A percentile compares a stretch with the other conserved stretches of the same genome.
These are phyloP conservation scores for Saussurea involucrata DNA, from an alignment of 129 eudicot species.

Conservation along the genomic window DNA sequence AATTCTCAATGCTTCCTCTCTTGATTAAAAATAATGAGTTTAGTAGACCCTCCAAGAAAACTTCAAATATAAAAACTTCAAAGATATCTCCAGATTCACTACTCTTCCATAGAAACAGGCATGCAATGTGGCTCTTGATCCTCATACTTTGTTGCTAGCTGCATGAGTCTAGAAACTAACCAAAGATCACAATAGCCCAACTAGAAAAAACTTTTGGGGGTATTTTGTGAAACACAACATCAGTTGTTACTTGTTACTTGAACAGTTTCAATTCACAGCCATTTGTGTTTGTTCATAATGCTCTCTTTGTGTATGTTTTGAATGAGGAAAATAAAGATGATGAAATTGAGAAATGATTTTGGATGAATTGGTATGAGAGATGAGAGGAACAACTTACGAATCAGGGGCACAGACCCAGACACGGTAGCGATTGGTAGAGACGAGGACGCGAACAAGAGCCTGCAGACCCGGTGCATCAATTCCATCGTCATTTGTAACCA, in stretches of 20 bases:
- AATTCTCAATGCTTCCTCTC: background rate
- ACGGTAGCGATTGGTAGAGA: constrained; percentile 60
- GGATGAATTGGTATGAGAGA: background rate
- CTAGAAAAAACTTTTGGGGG: background rate
- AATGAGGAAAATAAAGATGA: background rate
- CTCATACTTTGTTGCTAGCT: background rate
- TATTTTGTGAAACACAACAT: background rate
- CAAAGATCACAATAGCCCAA: background rate
- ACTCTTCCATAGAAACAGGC: background rate
- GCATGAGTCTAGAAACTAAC: background rate
- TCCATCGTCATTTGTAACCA: constrained; percentile 97
- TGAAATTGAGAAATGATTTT: background rate
- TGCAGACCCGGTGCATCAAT: constrained; percentile 78
- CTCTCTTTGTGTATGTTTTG: background rate
- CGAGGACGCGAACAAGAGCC: constrained; percentile 71
- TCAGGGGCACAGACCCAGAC: constrained; percentile 92
- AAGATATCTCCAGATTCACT: background rate
- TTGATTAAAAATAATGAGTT: background rate
- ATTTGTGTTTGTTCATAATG: background rate
- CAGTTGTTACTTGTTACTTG: background rate
- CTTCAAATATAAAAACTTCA: background rate
- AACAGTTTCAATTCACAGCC: background rate
- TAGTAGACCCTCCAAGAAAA: background rate
- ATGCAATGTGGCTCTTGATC: background rate
- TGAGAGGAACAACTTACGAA: constrained; percentile 45